Evolutionary conservation across 2,329 filamentous ascomycete genomes (phyloP), one percentile per base, ranked within the genome.

Genomic region (Talaromyces albobiverticillius): DNA sequence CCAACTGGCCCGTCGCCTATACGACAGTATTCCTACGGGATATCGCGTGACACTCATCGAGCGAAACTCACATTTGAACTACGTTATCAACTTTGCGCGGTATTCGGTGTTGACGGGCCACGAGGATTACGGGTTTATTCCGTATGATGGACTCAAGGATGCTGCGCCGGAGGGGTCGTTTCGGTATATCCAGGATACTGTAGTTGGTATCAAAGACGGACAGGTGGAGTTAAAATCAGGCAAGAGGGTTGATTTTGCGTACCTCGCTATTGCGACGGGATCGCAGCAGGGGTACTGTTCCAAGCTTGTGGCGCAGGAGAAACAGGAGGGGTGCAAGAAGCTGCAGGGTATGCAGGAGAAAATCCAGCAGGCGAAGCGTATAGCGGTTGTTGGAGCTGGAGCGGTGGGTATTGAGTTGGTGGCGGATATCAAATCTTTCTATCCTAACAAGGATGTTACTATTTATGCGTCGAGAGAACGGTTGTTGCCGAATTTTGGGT

Each of bases 31-130:
- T 1, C 42, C 50, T 4, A 32, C 32, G 9, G 42, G 50, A n/a
- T 52, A 46, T 26, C 41, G 50, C 3, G 50, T 52, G 4, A 52
- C 42, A 10, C 32, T 46, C 2, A 46, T 52, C 8, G 50, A 52
- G n/a, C 46, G 22, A 11, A 52, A 52, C 14, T 52, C 50, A 9
- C 50, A 52, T 40, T 52, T 52, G 9, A 43, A 52, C 42, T 52
- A 46, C 10, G n/a, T 52, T 7, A 38, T 52, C 42, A 52, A 52
- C n/a, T 52, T 46, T 22, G 29, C 42, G 6, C 18, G 50, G 13
- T 52, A 52, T 22, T 52, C 50, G n/a, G 50, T 52, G 14, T n/a
- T 52, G 20, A 26, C 42, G 6, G 50, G 41, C 3, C 40, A 45
- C 18, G 50, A 52, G 6, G 42, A 36, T 13, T 46, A 52, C 43